Evolutionary conservation across 2,329 filamentous ascomycete genomes (phyloP), one percentile per base, ranked within the genome.

Genomic region (Pestalotiopsis fici): DNA sequence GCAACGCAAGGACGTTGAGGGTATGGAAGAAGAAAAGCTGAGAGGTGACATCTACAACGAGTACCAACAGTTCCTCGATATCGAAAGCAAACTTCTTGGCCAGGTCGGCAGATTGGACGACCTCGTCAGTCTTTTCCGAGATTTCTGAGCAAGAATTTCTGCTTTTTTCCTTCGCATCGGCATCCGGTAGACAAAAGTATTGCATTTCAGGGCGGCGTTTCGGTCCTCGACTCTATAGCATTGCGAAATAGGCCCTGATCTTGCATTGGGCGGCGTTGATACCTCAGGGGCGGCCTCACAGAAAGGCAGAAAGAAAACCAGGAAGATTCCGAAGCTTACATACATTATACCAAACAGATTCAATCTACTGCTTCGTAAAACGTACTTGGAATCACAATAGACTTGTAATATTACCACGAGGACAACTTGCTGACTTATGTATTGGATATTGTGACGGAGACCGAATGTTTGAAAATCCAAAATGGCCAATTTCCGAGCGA

Each of bases 91-190:
- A 81, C 83, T 99, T 50, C 82, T 97, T 43, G 89, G 90, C 1
- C 94, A 98, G 79, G 85, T 98, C 12, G 88, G 88, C 77, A 87
- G 93, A 69, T 84, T 97, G 71, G 96, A 99, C 80, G 92, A 96
- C 64, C 84, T 97, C 71, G 90, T 98, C 59, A 91, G 91, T 28
- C 87, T 96, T 13, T 86, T 98, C 72, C 86, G 93, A 69, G 96
- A 99, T 77, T 95, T 88, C 73, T 94, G 77, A 84, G 59, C 43
- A 50, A 50, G 21, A 21, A 21, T 21, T 50, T n/a, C 15, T 31
- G n/a, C 13, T 56, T 57, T 27, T 9, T 7, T 18, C 55, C 18
- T 35, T 12, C 28, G 39, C 39, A 56, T 28, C 39, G 39, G 12
- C 15, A 25, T 27, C n/a, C 31, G 55, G 50, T 35, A 65, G 31